These are phyloP conservation scores for Serendipita indica DNA, from an alignment of 768 basidiomycete genomes.

Conservation along the genomic window DNA sequence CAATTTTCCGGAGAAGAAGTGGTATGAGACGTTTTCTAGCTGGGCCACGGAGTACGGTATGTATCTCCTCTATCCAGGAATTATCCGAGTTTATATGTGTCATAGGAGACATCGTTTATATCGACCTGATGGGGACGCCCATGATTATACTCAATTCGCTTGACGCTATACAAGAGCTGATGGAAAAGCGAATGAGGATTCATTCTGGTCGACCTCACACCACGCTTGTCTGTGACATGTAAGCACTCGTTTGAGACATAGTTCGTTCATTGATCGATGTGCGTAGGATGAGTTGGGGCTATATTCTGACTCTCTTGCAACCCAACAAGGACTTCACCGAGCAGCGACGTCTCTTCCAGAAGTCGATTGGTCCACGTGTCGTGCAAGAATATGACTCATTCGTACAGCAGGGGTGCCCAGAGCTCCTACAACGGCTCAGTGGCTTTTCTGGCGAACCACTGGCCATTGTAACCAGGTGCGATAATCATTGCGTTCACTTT, in stretches of 20 bases:
- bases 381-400: no score
- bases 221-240: constrained; percentile 1
- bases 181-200: constrained; percentile 15
- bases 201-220: constrained; percentile 15
- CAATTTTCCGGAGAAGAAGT: constrained; percentile 14
- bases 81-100: neutral
- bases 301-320: neutral
- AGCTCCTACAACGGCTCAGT: no score
- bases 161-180: constrained; percentile 12
- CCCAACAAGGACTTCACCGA: neutral
- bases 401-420: no score
- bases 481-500: no score
- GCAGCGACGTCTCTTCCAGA: neutral
- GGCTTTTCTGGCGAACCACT: no score
- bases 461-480: no score
- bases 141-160: constrained; percentile 16
- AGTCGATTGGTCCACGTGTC: neutral
- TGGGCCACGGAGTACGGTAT: constrained; percentile 12
- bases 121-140: constrained; percentile 15
- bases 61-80: neutral
- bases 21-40: neutral
- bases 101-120: constrained; percentile 16
- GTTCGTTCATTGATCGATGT: neutral
- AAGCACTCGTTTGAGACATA: neutral
- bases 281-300: neutral